phyloP scores from a whole-genome alignment of 129 eudicot genomes.

The Saussurea involucrata region DNA sequence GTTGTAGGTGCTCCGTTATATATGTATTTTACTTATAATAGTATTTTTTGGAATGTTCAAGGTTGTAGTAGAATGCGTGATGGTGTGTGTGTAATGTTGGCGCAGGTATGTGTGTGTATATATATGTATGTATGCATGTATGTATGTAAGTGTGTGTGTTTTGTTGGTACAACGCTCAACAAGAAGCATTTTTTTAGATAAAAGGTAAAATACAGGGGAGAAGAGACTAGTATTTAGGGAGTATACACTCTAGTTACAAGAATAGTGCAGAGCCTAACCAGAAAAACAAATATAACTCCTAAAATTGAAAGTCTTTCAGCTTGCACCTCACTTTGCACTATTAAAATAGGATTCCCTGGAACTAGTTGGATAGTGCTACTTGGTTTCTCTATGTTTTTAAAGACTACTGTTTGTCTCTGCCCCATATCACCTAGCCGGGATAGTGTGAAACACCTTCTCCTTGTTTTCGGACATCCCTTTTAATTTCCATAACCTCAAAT shows the following conservation, averaged over 20 bases:
- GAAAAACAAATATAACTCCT: neutral
- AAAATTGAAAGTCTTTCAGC: neutral
- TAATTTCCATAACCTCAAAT: neutral
- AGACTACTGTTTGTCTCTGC: neutral
- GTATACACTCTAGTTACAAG: neutral
- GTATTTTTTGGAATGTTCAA: constrained; percentile 8
- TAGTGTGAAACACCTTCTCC: neutral
- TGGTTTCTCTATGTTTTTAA: neutral
- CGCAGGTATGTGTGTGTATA: neutral
- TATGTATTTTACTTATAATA: constrained; percentile 8
- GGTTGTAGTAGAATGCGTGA: neutral
- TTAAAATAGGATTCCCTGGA: neutral
- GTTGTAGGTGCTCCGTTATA: neutral
- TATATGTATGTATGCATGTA: neutral
- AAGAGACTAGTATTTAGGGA: neutral
- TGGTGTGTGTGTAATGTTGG: neutral
- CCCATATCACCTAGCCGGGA: neutral
- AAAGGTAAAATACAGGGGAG: constrained; percentile 4
- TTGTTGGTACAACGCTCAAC: constrained; percentile 7
- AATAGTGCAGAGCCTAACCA: neutral
- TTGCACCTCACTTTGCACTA: neutral
- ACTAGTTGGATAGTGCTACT: neutral
- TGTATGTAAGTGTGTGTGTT: neutral
- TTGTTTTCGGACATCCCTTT: neutral
- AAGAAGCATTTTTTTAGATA: neutral